A percentile compares a stretch with the other conserved stretches of the same genome.
phyloP scores from a whole-genome alignment of 108 stramenopile genomes.

The Phaeodactylum tricornutum region DNA sequence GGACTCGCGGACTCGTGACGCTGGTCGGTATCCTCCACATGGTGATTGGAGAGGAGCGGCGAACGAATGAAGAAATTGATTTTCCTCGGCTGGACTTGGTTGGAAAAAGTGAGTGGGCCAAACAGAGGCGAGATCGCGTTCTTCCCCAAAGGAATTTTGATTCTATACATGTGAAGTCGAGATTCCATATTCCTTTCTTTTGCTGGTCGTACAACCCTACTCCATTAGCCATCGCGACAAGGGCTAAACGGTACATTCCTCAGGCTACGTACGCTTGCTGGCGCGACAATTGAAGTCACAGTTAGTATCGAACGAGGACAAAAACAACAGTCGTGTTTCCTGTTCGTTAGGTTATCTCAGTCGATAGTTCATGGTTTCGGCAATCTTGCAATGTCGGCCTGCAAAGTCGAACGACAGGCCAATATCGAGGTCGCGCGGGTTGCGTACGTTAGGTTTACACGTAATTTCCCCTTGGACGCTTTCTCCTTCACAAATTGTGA shows the following conservation, averaged over 20 bases:
- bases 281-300: too few relatives aligned
- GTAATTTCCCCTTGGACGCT: slow-evolving; percentile 39
- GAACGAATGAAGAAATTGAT: too few relatives aligned
- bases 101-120: too few relatives aligned
- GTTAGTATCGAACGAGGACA: background rate
- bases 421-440: slow-evolving; percentile 75
- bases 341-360: slow-evolving; percentile 28
- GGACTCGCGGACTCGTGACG: too few relatives aligned
- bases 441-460: slow-evolving; percentile 60
- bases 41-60: too few relatives aligned
- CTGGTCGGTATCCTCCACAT: too few relatives aligned
- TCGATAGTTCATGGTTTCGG: slow-evolving; percentile 44
- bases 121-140: too few relatives aligned
- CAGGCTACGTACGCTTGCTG: too few relatives aligned
- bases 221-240: background rate
- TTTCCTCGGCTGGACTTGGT: too few relatives aligned
- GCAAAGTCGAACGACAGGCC: slow-evolving; percentile 34
- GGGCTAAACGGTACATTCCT: too few relatives aligned
- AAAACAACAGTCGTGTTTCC: background rate
- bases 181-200: background rate
- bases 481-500: slow-evolving; percentile 63
- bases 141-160: too few relatives aligned
- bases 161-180: too few relatives aligned
- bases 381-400: slow-evolving; percentile 37
- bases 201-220: background rate